Percentiles rank a stretch among this genome's conserved stretches.
Conservation (phyloP, 2,329 filamentous ascomycete species). For the Aureobasidium sp. region DNA sequence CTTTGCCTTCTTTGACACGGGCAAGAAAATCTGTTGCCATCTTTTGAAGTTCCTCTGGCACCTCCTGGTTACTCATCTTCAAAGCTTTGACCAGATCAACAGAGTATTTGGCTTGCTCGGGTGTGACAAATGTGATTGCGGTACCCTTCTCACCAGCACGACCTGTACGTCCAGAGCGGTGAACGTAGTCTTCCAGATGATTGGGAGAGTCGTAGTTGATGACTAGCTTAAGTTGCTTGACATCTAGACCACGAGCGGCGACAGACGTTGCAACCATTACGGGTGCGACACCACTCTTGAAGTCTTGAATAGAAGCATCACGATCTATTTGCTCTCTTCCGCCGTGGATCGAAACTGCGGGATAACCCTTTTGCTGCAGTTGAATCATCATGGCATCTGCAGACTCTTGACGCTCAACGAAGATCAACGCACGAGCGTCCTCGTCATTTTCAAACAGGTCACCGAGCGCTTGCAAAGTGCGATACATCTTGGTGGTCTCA, state of each 20-base stretch:
- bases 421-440: constrained; percentile 76
- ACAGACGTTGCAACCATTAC: constrained; percentile 93
- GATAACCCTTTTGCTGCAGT: constrained; percentile 75
- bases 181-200: constrained; percentile 93
- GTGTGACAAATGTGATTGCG: constrained; percentile 87
- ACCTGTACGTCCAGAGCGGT: constrained; percentile 86
- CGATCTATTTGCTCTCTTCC: constrained; percentile 91
- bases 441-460: constrained; percentile 81
- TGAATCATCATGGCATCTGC: constrained; percentile 52
- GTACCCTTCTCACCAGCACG: constrained; percentile 91
- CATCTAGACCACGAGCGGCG: constrained; percentile 87
- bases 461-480: constrained; percentile 78
- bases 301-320: constrained; percentile 85
- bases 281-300: constrained; percentile 84
- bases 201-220: constrained; percentile 94
- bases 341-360: constrained; percentile 88
- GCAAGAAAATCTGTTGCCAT: constrained; percentile 66
- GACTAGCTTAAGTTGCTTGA: constrained; percentile 91
- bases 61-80: constrained; percentile 79
- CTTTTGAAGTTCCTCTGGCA: constrained; percentile 62
- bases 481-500: constrained; percentile 75
- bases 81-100: constrained; percentile 83
- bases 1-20: constrained; percentile 88
- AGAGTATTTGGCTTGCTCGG: constrained; percentile 85
- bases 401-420: constrained; percentile 33